These are phyloP conservation scores for Parmelia sp. DNA, from an alignment of 495 filamentous ascomycete species.

Conservation along the genomic window DNA sequence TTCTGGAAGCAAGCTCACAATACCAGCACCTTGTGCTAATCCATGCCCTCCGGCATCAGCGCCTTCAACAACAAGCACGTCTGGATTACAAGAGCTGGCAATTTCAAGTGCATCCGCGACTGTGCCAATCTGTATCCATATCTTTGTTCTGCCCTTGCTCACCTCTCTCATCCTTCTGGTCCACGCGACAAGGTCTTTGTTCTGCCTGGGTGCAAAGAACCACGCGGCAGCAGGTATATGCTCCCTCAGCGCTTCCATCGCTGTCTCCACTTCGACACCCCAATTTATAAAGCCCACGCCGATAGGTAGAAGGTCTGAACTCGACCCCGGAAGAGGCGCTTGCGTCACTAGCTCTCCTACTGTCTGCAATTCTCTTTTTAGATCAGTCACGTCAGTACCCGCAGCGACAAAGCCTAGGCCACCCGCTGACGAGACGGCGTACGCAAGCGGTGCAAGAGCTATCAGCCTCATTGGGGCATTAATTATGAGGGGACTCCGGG, in stretches of 20 bases:
- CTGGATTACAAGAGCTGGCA: conserved; percentile 38
- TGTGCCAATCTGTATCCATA: conserved; percentile 68
- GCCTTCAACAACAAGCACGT: conserved; percentile 66
- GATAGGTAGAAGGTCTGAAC: conserved; percentile 41
- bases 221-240: conserved; percentile 56
- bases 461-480: conserved; percentile 64
- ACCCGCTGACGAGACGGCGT: conserved; percentile 55
- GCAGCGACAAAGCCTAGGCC: conserved; percentile 46
- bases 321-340: conserved; percentile 10
- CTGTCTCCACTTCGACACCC: conserved; percentile 37
- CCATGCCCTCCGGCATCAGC: conserved; percentile 71
- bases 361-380: conserved; percentile 29
- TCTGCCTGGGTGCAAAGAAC: conserved; percentile 56
- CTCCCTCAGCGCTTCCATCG: conserved; percentile 36
- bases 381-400: conserved; percentile 30
- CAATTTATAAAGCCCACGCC: conserved; percentile 55
- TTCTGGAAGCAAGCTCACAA: conserved; percentile 52
- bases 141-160: conserved; percentile 38
- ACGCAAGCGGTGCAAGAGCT: conserved; percentile 47
- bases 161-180: conserved; percentile 36
- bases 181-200: conserved; percentile 48
- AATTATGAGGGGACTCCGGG: conserved; percentile 50
- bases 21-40: conserved; percentile 46
- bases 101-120: conserved; percentile 49
- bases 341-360: conserved; percentile 22